These are phyloP conservation scores for Suillus cothurnatus DNA, from an alignment of 768 basidiomycete species.

Conservation along the genomic window DNA sequence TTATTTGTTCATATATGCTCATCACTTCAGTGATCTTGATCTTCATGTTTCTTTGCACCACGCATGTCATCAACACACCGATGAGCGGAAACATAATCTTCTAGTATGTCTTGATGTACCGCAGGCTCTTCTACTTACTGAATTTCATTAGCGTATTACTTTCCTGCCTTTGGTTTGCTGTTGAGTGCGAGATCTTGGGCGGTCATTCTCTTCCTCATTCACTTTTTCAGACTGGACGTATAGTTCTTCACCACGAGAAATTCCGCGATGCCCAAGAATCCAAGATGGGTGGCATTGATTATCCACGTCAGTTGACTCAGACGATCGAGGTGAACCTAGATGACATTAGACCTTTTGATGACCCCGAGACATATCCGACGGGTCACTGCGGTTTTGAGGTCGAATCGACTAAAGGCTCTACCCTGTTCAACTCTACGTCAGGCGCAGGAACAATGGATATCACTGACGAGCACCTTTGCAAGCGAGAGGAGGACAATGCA, in stretches of 20 bases:
- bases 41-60: constrained; percentile 21
- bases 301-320: neutral
- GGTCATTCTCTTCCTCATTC: neutral
- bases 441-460: neutral
- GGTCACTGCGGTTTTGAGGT: neutral
- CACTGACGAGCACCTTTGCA: neutral
- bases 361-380: neutral
- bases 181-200: neutral
- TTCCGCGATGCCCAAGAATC: neutral
- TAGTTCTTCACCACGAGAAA: neutral
- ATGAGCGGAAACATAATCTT: constrained; percentile 24
- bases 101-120: constrained; percentile 17
- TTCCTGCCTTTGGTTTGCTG: constrained; percentile 1
- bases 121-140: neutral
- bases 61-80: constrained; percentile 13
- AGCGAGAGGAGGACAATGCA: neutral
- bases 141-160: neutral
- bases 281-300: neutral
- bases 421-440: neutral
- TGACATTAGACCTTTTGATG: neutral
- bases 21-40: constrained; percentile 17
- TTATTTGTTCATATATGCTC: neutral
- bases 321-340: neutral
- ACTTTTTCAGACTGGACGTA: neutral
- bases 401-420: neutral